A percentile compares a stretch with the other conserved stretches of the same genome.
Conservation (phyloP, 352 stramenopile species). For the Pythium rishiriense region DNA sequence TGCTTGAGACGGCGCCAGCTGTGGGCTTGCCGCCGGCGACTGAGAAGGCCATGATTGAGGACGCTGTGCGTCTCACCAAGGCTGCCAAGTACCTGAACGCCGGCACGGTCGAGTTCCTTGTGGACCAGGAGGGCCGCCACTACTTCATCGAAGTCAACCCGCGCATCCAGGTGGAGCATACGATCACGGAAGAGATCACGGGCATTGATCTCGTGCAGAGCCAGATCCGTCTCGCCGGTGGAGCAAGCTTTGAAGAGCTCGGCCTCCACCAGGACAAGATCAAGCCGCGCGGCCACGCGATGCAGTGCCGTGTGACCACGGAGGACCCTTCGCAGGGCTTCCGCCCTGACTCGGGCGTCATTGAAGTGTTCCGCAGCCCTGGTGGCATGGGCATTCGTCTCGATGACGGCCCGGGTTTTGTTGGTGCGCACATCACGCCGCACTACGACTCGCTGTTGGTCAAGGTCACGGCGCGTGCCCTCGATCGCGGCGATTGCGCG, state of each 20-base stretch:
- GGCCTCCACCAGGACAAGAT: conserved; percentile 96
- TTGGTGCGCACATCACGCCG: conserved; percentile 95
- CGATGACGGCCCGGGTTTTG: conserved; percentile 95
- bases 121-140: conserved; percentile 91
- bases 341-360: conserved; percentile 95
- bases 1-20: conserved; percentile 94
- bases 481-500: conserved; percentile 89
- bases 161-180: conserved; percentile 95
- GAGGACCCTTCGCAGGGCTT: conserved; percentile 95
- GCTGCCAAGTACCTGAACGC: conserved; percentile 95
- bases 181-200: conserved; percentile 93
- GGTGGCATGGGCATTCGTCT: conserved; percentile 96
- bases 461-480: conserved; percentile 95
- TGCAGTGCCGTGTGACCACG: conserved; percentile 97
- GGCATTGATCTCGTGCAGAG: conserved; percentile 96
- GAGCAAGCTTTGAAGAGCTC: conserved; percentile 92
- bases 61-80: conserved; percentile 90
- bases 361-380: conserved; percentile 95
- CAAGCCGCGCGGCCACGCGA: conserved; percentile 90
- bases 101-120: conserved; percentile 98
- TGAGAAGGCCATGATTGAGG: conserved; percentile 91
- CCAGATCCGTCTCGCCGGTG: conserved; percentile 94
- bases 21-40: conserved; percentile 81
- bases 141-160: conserved; percentile 99
- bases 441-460: conserved; percentile 98